Evolutionary conservation across 2,329 filamentous ascomycete species (phyloP).

Genomic region (Cladosporium colombiae): DNA sequence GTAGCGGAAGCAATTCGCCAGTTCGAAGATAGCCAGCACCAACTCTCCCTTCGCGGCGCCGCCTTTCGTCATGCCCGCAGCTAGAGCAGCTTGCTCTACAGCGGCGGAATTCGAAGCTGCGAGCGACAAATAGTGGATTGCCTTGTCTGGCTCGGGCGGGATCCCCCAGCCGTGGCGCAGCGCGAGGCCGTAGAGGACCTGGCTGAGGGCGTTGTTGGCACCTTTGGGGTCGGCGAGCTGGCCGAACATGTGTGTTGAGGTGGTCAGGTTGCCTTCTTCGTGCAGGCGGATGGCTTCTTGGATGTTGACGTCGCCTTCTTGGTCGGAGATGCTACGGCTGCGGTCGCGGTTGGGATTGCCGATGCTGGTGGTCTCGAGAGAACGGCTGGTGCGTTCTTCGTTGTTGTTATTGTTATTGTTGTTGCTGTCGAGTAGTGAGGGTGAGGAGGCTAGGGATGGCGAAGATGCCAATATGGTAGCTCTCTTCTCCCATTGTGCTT

Average conservation of each 20-base stretch:
- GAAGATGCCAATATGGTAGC: constrained; percentile 79
- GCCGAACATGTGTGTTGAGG: constrained; percentile 83
- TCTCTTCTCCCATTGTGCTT: constrained; percentile 87
- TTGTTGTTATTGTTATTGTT: constrained; percentile 19
- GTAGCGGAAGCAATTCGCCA: constrained; percentile 88
- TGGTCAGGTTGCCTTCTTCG: constrained; percentile 75
- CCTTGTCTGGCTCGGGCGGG: constrained; percentile 67
- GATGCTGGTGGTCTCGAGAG: neutral
- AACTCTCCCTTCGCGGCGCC: constrained; percentile 95
- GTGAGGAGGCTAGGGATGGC: constrained; percentile 32
- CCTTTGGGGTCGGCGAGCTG: constrained; percentile 79
- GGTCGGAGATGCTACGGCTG: constrained; percentile 41
- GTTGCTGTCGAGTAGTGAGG: constrained; percentile 35
- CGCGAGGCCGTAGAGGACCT: constrained; percentile 93
- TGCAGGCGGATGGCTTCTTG: constrained; percentile 95
- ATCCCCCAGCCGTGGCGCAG: constrained; percentile 95
- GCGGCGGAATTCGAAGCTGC: constrained; percentile 88
- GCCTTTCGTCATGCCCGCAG: constrained; percentile 87
- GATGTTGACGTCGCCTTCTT: constrained; percentile 62
- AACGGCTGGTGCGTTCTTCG: constrained; percentile 3
- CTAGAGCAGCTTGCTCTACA: constrained; percentile 81
- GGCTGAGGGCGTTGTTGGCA: constrained; percentile 87
- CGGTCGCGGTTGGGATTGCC: constrained; percentile 19
- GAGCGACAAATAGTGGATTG: constrained; percentile 80
- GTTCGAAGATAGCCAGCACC: constrained; percentile 92